Conservation (phyloP, 2,329 filamentous ascomycete species). For the Pseudocercospora fijiensis region DNA sequence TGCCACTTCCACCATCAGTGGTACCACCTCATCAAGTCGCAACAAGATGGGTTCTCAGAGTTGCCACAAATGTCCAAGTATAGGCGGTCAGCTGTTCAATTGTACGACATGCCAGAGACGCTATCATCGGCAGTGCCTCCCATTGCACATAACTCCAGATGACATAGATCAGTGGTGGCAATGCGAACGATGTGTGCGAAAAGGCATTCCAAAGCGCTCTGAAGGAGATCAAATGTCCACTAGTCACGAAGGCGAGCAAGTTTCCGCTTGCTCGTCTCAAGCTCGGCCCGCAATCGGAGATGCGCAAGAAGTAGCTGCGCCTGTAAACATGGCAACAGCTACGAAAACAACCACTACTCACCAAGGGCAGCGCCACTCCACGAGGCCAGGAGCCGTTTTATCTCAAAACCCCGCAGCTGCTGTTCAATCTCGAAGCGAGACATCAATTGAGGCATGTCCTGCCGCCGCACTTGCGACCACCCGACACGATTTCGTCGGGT, state of each 20-base stretch:
- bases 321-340: neutral
- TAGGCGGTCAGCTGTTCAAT: slow-evolving; percentile 7
- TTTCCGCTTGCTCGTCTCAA: neutral
- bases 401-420: neutral
- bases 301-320: neutral
- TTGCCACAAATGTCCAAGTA: slow-evolving; percentile 9
- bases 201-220: neutral
- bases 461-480: neutral
- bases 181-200: neutral
- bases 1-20: slow-evolving; percentile 14
- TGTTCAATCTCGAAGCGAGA: neutral
- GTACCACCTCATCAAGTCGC: slow-evolving; percentile 8
- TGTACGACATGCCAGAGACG: slow-evolving; percentile 21
- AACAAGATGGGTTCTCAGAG: slow-evolving; percentile 2
- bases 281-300: neutral
- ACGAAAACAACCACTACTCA: neutral
- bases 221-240: neutral
- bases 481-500: no score
- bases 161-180: slow-evolving; percentile 7
- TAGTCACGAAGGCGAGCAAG: neutral
- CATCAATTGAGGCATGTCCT: neutral
- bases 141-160: slow-evolving; percentile 3
- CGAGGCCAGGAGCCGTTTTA: neutral
- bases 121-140: slow-evolving; percentile 22
- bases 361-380: neutral